Base-by-base conservation (phyloP, 2,329 filamentous ascomycete genomes). In the Cytospora schulzeri region DNA sequence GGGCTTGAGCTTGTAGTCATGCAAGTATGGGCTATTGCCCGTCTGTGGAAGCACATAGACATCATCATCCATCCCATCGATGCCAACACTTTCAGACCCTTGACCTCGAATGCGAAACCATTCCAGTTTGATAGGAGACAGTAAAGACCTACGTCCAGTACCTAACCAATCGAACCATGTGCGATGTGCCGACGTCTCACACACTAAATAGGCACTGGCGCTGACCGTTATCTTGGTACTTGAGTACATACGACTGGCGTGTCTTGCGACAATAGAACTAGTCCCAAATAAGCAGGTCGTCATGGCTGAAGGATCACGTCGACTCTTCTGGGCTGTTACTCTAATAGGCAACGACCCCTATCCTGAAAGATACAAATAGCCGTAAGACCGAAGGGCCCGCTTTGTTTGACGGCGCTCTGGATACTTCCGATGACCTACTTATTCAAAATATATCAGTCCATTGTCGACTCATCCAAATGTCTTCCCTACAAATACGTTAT, bases 401-500 rank as follows among this genome's bases (percentile, higher is more conserved):
- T 14, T 5, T 11, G 14, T 5, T 6, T 38, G 35, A 38, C 12
- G 15, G 5, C 15, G 9, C 2, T 38, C 15, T 41, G n/a, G 12
- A 4, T 19, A 41, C 38, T 7, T 41, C 12, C 12, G 38, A 6
- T n/a, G n/a, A n/a, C n/a, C n/a, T n/a, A n/a, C n/a, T n/a, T n/a
- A n/a, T n/a, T 11, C 15, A 19, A 41, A 41, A n/a, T 3, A 41
- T n/a, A 41, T 41, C 38, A 19, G 6, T 17, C 17, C 2, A 19
- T 29, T 24, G 19, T 6, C n/a, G 14, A 14, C 26, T 9, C 17
- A 31, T n/a, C 8, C 50, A 24, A n/a, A 24, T 41, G 19, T 15
- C 51, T 17, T 55, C 57, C 7, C 24, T 54, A 1, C 26, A 33
- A n/a, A 24, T 65, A n/a, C 62, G 65, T 19, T 15, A 31, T 5